Evolutionary conservation across 345 rosid genomes (phyloP), one percentile per base, ranked within the genome.

Genomic region (Stellera chamaejasme): DNA sequence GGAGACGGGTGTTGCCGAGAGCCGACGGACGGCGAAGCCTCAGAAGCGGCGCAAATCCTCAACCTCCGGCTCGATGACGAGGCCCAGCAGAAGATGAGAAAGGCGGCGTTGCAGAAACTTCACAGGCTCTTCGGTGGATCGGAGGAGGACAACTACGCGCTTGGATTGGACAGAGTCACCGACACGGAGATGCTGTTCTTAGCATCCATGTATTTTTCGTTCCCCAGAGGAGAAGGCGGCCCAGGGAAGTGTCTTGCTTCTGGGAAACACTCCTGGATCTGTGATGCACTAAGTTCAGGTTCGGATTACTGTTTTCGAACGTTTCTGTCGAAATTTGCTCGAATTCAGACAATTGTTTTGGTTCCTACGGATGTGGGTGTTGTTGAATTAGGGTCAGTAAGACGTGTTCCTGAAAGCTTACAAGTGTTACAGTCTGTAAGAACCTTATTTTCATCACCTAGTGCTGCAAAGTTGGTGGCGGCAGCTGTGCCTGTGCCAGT

Each of bases 171-270:
- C 59, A 74, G 84, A 52, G 93, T 88, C 51, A 88, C 96, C 14
- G 92, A 84, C 66, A 88, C 83, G 41, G 96, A 88, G 81, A 76
- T 88, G 84, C 75, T 88, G 70, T 81, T 79, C 63, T 63, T 88
- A 39, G 82, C 94, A 52, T 88, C 96, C 15, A 88, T 88, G 96
- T 88, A 88, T 65, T 88, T 88, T 76, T 85, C 87, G 0, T 88
- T 88, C 55, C 96, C 90, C 16, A 59, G 65, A 0, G 87, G 84
- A 45, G 75, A 76, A 60, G 87, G 87, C 1, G 83, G 87, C 8
- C 90, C 96, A 0, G 96, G 96, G 2, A 81, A 72, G 69, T 77
- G 81, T 72, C 78, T 83, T 46, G 82, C 69, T 1, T 79, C 87
- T 1, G 77, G 81, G 39, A 78, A 76, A 68, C 87, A 87, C 9